Evolutionary conservation across 1,284 basidiomycete species (phyloP), one percentile per base, ranked within the genome.

Genomic region (Leccinum pachyderme): DNA sequence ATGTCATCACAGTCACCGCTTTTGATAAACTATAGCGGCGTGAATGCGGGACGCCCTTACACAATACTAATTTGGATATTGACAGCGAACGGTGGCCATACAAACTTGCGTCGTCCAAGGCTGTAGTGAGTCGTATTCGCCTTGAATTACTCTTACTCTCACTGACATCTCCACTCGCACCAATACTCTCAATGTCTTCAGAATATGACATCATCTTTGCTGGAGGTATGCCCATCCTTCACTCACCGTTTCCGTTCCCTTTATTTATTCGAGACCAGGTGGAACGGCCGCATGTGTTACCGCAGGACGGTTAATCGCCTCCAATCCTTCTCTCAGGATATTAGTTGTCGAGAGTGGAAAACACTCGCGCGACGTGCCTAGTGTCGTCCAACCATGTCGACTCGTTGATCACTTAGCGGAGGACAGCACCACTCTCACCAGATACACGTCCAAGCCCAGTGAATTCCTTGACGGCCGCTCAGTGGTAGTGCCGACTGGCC

Each of bases 141-240:
- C 43, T 11, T 11, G 12, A 44, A n/a, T 25, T 24, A 9, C 2
- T 44, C 43, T 25, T 24, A 9, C 2, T 44, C 43, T 25, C 13
- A 22, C 37, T 22, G 7, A 39, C 18, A 22, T 22, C 6, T 44
- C 5, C 9, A 46, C 27, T 27, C 13, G n/a, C 44, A 46, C 44
- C 25, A 27, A 46, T 7, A 29, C 27, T 25, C 3, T 5, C 43
- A 46, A 46, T 46, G 53, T 52, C 37, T 22, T 29, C 6, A 29
- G 65, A 64, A 22, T 79, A 73, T 63, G 79, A 80, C 57, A 74
- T 81, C 32, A 73, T 80, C 52, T 75, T 81, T 56, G 79, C 76
- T 28, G 80, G 79, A 56, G 79, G 79, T 75, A 47, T 46, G 72
- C 43, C 25, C 15, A 32, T 27, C 15, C n/a, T 48, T 2, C n/a